Evolutionary conservation across 345 rosid genomes (phyloP), one percentile per base, ranked within the genome.

Genomic region (Streptanthus diversifolius): DNA sequence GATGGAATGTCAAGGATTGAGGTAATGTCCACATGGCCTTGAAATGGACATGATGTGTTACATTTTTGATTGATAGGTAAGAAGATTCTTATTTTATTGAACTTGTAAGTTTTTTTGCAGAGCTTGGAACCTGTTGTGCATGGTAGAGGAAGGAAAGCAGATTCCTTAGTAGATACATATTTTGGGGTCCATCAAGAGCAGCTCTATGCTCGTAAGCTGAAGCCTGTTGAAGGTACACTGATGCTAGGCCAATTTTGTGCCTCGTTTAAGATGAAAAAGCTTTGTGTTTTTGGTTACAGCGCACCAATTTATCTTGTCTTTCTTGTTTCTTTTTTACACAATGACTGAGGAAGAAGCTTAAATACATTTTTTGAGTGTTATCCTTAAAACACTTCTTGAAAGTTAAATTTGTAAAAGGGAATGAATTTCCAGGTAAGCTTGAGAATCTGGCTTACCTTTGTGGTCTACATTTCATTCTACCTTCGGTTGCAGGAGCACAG

Each of bases 1-100:
- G 97, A 89, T 80, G 97, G 97, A 68, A 93, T 93, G 97, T 87
- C 98, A 53, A 89, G 73, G 80, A 88, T 93, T 70, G 98, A 93
- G 82, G 98, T 90, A 60, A 85, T 45, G 80, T 61, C 40, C 36
- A 13, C 35, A 65, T 29, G 33, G 24, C 37, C 45, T 37, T 17
- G 22, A 18, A 27, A 36, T 63, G 53, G 66, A 54, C 29, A 63
- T 69, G 19, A 53, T 68, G 7, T 53, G 22, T 27, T 21, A 41
- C 29, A 19, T 62, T 36, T 49, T n/a, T 0, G 3, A n/a, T 49
- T 40, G 56, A 60, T 60, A 32, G 27, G 57, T n/a, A n/a, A n/a
- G 37, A 7, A 37, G 47, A 48, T 58, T 71, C 78, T 64, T 62
- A 4, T 43, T 36, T 36, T 55, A 3, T 24, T 72, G 18, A 32